Evolutionary conservation across 2,329 filamentous ascomycete genomes (phyloP), one percentile per base, ranked within the genome.

Genomic region (Chrysoporthe austroafricana): DNA sequence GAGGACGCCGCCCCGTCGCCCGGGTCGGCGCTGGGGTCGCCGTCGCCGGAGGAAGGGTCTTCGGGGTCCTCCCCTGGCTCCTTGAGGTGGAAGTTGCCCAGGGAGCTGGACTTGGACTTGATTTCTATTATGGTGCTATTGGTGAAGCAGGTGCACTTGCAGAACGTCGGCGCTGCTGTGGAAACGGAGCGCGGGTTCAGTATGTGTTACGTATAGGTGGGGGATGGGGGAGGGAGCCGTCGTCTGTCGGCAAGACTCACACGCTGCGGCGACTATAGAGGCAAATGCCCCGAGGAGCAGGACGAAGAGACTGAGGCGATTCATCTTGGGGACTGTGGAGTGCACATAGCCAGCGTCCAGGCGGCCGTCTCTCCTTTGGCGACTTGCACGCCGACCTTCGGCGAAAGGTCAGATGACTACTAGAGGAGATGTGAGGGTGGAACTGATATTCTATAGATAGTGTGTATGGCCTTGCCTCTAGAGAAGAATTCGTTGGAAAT

Each of bases 121-220:
- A 70, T 70, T 8, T 70, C 69, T 74, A 90, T 88, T 73, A 90
- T 88, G 71, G 87, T 90, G 82, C 86, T 88, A 80, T 90, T 90
- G 73, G 86, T 87, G 80, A 89, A 89, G 80, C 88, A 90, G 72
- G 87, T 90, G 79, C 88, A 90, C 83, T 90, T 90, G 82, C 88
- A 90, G 76, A 90, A 90, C 1, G 85, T 86, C 21, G 86, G 87
- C 56, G 86, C 84, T 43, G 85, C 87, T 90, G 73, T 16, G 46
- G 13, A 65, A 6, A 44, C 36, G 54, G 21, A 13, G 43, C 58
- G 34, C 52, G 44, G 52, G 57, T 39, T 36, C 34, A 34, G n/a
- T 16, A 57, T 26, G 21, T 54, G 13, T 52, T 52, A 14, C 21
- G 21, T 26, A 26, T 1, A 52, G 8, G 26, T 32, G 13, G 21